Evolutionary conservation across 2,329 filamentous ascomycete genomes (phyloP).

Genomic region (Phoma herbarum): DNA sequence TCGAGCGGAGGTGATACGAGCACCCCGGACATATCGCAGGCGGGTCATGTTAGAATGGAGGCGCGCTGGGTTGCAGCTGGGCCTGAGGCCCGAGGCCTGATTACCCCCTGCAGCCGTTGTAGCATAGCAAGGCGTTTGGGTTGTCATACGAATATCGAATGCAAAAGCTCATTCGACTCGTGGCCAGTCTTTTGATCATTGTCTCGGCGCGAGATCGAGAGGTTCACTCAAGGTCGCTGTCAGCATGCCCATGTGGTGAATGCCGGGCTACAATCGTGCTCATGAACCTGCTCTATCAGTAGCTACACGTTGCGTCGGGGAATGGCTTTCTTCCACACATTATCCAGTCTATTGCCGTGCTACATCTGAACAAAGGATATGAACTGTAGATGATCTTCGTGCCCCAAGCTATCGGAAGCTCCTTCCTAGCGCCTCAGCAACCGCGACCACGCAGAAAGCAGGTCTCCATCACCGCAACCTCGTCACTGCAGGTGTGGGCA

Average conservation of each 20-base stretch:
- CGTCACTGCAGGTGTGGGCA: background rate
- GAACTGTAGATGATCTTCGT: background rate
- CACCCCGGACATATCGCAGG: background rate
- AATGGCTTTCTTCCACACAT: background rate
- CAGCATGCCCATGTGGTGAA: background rate
- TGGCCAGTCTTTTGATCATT: background rate
- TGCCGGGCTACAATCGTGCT: background rate
- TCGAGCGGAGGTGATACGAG: background rate
- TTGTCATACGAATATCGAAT: background rate
- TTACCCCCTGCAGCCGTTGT: background rate
- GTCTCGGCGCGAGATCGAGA: background rate
- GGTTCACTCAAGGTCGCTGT: background rate
- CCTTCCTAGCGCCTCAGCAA: background rate
- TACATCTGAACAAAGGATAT: background rate
- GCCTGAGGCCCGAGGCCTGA: background rate
- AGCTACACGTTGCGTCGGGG: too few relatives aligned
- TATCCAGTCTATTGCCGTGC: too few relatives aligned
- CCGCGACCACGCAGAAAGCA: background rate
- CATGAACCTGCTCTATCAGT: background rate
- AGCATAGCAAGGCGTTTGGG: constrained; percentile 21
- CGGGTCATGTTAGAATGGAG: background rate
- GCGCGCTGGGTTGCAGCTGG: background rate
- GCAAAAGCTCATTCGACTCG: background rate
- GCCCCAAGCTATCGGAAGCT: background rate
- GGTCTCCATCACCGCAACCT: background rate